Evolutionary conservation across 2,329 filamentous ascomycete genomes (phyloP), one percentile per base, ranked within the genome.

Genomic region (Cephalotrichum gorgonifer): DNA sequence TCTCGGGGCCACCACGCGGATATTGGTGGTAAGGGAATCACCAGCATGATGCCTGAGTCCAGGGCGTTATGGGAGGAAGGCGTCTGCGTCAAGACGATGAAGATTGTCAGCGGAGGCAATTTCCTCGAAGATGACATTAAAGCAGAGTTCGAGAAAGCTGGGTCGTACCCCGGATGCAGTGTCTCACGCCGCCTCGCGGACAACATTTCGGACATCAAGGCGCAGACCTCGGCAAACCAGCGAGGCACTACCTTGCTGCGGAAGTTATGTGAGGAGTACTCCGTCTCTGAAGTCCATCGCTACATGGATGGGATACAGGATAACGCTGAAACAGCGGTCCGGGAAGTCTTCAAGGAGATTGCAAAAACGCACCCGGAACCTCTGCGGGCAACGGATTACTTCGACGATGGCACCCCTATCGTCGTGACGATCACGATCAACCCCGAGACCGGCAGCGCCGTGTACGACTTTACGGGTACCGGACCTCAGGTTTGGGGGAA

Each of bases 361-460:
- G 73, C 81, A 59, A 77, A 79, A 58, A 74, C 81, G 5, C 88
- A 89, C 56, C 74, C 81, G 8, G 75, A 80, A 49, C 79, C 86
- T 41, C 71, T 93, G 1, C 77, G 78, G 3, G 85, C 87, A 0
- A 69, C 82, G 4, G 87, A 93, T 57, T 85, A 82, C 63, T 91
- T 93, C 87, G 87, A 93, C 57, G 87, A 93, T 53, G 87, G 87
- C 5, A 85, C 78, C 2, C 86, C 86, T 0, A 91, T 93, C 56
- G 71, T 75, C 35, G 73, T 93, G 3, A 85, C 81, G 54, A 75
- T 93, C 50, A 85, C 76, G 1, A 93, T 93, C 52, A 79, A 91
- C 55, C 76, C 78, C 0, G 75, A 82, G 1, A 83, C 85, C 52
- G 87, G 86, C 23, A 86, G 88, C 53, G 87, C 87, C 0, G 71